Evolutionary conservation across 495 filamentous ascomycete species (phyloP).

Genomic region (Achaetomiella virescens): DNA sequence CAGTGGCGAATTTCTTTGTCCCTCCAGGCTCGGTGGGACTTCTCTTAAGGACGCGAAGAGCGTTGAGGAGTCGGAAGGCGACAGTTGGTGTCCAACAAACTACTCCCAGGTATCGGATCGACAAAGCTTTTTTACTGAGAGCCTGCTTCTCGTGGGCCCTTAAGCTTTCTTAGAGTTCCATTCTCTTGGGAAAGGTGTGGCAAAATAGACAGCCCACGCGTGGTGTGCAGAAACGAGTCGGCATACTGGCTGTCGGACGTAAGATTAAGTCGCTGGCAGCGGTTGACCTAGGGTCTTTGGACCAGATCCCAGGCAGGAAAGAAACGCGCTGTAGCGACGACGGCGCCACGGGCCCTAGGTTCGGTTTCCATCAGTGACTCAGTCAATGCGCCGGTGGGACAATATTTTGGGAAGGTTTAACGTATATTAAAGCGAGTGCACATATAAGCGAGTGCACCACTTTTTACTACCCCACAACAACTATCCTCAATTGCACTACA

Average conservation of each 20-base stretch:
- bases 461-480: too few species aligned
- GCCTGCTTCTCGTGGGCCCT: constrained; percentile 19
- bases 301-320: neutral
- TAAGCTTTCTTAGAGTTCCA: constrained; percentile 19
- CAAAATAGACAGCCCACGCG: constrained; percentile 23
- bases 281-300: neutral
- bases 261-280: constrained; percentile 9
- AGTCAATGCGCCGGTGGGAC: too few species aligned
- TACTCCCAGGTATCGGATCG: constrained; percentile 23
- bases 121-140: constrained; percentile 22
- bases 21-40: constrained; percentile 18
- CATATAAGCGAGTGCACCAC: too few species aligned
- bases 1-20: constrained; percentile 6
- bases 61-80: constrained; percentile 8
- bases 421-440: too few species aligned
- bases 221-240: constrained; percentile 22
- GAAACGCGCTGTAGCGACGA: neutral
- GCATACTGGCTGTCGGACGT: constrained; percentile 21
- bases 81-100: constrained; percentile 18
- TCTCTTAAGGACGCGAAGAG: constrained; percentile 15
- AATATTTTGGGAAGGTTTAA: too few species aligned
- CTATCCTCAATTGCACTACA: too few species aligned
- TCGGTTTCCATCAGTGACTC: too few species aligned
- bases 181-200: constrained; percentile 17
- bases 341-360: too few species aligned